Conservation (phyloP, 768 basidiomycete genomes). For the Dioszegia aurantiaca region DNA sequence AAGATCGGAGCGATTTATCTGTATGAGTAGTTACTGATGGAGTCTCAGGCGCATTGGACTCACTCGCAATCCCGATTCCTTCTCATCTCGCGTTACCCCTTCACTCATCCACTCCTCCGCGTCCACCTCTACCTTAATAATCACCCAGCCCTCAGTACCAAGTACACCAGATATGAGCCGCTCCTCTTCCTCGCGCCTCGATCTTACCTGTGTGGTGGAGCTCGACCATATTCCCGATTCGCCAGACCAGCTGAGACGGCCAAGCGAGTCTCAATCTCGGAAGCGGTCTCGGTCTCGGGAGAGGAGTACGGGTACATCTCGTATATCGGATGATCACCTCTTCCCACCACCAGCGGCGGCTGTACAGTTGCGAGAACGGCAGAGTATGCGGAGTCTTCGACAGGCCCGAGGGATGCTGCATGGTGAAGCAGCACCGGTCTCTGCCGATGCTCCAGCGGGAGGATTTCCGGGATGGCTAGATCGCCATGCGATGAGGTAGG, state of each 20-base stretch:
- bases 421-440: not conserved
- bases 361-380: not conserved
- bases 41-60: not conserved
- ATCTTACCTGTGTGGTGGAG: conserved; percentile 2
- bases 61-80: not conserved
- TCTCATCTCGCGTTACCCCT: not conserved
- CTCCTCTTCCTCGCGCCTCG: not conserved
- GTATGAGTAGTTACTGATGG: not conserved
- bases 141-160: not conserved
- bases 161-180: not conserved
- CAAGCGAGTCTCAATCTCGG: not conserved
- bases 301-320: not conserved
- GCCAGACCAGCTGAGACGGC: not conserved
- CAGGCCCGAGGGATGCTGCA: conserved; percentile 8
- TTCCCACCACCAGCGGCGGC: too few species aligned
- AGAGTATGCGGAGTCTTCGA: conserved; percentile 10
- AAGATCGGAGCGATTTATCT: not conserved
- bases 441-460: not conserved
- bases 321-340: not conserved
- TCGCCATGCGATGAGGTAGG: conserved; percentile 15
- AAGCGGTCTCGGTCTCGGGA: not conserved
- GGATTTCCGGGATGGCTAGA: conserved; percentile 18
- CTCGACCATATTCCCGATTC: not conserved
- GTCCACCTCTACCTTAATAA: conserved; percentile 5
- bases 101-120: conserved; percentile 9